phyloP scores from a whole-genome alignment of 495 filamentous ascomycete genomes.

The Penicillium paradoxum region DNA sequence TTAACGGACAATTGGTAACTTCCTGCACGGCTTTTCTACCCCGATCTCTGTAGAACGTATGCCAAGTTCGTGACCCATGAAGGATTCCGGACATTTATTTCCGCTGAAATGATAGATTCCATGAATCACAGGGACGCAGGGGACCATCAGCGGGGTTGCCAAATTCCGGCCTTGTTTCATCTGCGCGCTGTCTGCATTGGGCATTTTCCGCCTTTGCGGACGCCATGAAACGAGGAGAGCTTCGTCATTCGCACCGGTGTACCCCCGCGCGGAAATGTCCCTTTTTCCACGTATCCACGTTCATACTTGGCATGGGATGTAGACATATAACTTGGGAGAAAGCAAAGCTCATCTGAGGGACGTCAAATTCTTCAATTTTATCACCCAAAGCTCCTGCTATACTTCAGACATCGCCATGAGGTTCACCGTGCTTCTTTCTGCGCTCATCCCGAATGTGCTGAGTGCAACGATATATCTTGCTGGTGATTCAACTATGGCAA shows the following conservation, averaged over 20 bases:
- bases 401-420: constrained; percentile 19
- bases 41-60: background rate
- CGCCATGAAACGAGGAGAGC: constrained; percentile 1
- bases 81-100: background rate
- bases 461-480: constrained; percentile 47
- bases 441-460: constrained; percentile 23
- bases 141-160: constrained; percentile 1
- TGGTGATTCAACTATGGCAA: constrained; percentile 56
- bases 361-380: too few species aligned
- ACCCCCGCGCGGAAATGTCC: background rate
- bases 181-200: constrained; percentile 3
- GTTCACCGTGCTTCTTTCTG: constrained; percentile 15
- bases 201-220: constrained; percentile 10
- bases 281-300: constrained; percentile 20
- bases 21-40: background rate
- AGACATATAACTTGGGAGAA: background rate
- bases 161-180: constrained; percentile 7
- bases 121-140: too few species aligned
- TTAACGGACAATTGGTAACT: too few species aligned
- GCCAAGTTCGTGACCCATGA: background rate
- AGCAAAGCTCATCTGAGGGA: too few species aligned
- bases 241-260: background rate
- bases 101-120: constrained; percentile 9
- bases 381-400: background rate
- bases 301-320: background rate